These are phyloP conservation scores for Chrysanthemum lavandulifolium DNA, from an alignment of 129 eudicot species.

Conservation along the genomic window DNA sequence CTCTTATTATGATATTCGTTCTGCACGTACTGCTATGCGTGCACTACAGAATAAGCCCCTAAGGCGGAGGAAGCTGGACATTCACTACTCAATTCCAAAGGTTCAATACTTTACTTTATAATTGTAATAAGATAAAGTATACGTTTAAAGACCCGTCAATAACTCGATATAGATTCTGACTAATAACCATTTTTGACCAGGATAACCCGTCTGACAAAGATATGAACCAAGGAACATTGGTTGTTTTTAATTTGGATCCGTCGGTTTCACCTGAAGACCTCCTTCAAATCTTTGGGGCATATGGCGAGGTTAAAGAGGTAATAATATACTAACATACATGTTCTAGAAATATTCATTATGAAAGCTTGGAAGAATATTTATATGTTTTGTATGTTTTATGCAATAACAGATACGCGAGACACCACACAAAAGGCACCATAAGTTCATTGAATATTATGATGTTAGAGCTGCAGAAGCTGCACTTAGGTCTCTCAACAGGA, in stretches of 20 bases:
- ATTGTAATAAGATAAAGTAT: too few relatives aligned
- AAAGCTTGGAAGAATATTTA: background rate
- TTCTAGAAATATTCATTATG: background rate
- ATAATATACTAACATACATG: background rate
- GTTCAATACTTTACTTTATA: constrained; percentile 23
- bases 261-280: constrained; percentile 93
- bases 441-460: constrained; percentile 85
- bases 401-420: constrained; percentile 78
- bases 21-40: constrained; percentile 90
- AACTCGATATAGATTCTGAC: background rate
- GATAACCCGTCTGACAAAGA: constrained; percentile 98
- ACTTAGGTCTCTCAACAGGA: constrained; percentile 71
- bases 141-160: too few relatives aligned
- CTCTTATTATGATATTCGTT: constrained; percentile 90
- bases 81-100: constrained; percentile 97
- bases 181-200: constrained; percentile 27
- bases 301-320: constrained; percentile 95
- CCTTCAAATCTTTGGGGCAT: constrained; percentile 83
- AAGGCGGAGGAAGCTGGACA: constrained; percentile 87
- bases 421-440: constrained; percentile 87
- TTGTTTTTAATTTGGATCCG: constrained; percentile 84
- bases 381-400: background rate
- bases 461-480: constrained; percentile 95
- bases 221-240: constrained; percentile 91
- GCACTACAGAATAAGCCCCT: constrained; percentile 81